Evolutionary conservation across 2,329 filamentous ascomycete genomes (phyloP).

Genomic region (Teratosphaeria viscida): DNA sequence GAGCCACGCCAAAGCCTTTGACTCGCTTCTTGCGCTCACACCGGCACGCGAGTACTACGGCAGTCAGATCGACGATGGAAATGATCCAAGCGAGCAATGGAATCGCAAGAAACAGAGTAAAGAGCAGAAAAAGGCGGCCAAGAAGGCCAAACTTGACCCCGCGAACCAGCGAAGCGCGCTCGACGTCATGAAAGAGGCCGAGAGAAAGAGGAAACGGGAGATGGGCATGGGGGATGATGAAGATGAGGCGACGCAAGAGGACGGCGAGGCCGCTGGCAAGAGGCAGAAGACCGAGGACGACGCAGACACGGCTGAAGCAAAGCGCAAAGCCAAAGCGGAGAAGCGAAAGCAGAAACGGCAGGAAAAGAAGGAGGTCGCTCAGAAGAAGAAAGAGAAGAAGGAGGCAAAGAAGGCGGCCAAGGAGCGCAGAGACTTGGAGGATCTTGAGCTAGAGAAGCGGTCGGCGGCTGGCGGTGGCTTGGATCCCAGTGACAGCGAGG

Average conservation of each 20-base stretch:
- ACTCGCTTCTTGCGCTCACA: conserved; percentile 77
- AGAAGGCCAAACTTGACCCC: conserved; percentile 81
- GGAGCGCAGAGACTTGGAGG: conserved; percentile 14
- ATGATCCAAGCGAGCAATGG: conserved; percentile 85
- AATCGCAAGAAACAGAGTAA: conserved; percentile 92
- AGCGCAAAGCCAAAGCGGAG: conserved; percentile 30
- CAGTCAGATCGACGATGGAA: conserved; percentile 39
- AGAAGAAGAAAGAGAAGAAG: conserved; percentile 29
- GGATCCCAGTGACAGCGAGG: conserved; percentile 11
- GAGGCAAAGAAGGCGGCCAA: conserved; percentile 29
- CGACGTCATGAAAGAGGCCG: conserved; percentile 83
- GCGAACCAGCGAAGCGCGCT: conserved; percentile 85
- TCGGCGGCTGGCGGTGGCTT: conserved; percentile 13
- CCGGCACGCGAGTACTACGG: conserved; percentile 80
- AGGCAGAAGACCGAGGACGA: conserved; percentile 32
- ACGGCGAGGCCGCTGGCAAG: conserved; percentile 24
- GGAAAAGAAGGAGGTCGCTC: conserved; percentile 36
- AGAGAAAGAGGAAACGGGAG: conserved; percentile 60
- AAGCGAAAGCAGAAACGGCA: conserved; percentile 34
- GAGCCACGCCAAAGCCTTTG: conserved; percentile 62
- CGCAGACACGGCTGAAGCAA: conserved; percentile 20
- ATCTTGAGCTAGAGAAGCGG: conserved; percentile 18
- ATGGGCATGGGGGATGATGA: conserved; percentile 43
- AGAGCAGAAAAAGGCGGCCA: conserved; percentile 70
- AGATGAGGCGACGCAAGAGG: conserved; percentile 19